A percentile compares a stretch with the other conserved stretches of the same genome.
phyloP scores from a whole-genome alignment of 2,329 filamentous ascomycete species.

The Pseudogymnoascus sp. region DNA sequence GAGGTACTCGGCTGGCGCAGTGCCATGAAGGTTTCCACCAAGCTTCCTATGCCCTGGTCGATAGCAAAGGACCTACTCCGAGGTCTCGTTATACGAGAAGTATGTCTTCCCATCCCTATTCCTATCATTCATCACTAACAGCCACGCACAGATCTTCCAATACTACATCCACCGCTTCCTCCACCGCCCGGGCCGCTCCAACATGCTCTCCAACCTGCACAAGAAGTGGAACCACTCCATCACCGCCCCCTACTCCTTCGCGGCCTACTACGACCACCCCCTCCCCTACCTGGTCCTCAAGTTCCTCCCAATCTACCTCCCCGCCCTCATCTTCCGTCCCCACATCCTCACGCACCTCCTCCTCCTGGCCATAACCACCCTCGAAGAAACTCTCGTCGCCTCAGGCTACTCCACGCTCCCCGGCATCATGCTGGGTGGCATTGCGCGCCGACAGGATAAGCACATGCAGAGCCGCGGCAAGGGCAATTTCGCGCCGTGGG shows the following conservation, averaged over 20 bases:
- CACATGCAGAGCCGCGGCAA: conserved; percentile 50
- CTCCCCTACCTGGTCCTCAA: conserved; percentile 53
- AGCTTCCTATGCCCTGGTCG: conserved; percentile 54
- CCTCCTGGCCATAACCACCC: conserved; percentile 53
- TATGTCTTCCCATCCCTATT: conserved; percentile 27
- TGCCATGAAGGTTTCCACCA: conserved; percentile 49
- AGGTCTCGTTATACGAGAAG: conserved; percentile 50
- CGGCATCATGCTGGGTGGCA: conserved; percentile 44
- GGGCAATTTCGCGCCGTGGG: conserved; percentile 56
- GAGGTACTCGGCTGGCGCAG: conserved; percentile 45
- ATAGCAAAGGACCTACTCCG: conserved; percentile 47
- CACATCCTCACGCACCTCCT: conserved; percentile 68
- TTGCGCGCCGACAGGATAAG: conserved; percentile 43
- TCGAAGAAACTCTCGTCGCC: conserved; percentile 59
- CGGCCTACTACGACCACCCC: conserved; percentile 62
- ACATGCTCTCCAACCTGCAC: conserved; percentile 37
- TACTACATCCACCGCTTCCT: conserved; percentile 69
- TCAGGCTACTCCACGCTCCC: conserved; percentile 58
- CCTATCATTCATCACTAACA: conserved; percentile 11
- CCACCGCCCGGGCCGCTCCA: conserved; percentile 47
- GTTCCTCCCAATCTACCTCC: conserved; percentile 58
- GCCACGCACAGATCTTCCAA: conserved; percentile 44
- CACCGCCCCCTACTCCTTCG: conserved; percentile 51
- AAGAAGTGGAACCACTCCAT: conserved; percentile 44
- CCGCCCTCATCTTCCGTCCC: conserved; percentile 56